Evolutionary conservation across 208 protist species (phyloP).

Genomic region (Trypanosomatidae sp.): DNA sequence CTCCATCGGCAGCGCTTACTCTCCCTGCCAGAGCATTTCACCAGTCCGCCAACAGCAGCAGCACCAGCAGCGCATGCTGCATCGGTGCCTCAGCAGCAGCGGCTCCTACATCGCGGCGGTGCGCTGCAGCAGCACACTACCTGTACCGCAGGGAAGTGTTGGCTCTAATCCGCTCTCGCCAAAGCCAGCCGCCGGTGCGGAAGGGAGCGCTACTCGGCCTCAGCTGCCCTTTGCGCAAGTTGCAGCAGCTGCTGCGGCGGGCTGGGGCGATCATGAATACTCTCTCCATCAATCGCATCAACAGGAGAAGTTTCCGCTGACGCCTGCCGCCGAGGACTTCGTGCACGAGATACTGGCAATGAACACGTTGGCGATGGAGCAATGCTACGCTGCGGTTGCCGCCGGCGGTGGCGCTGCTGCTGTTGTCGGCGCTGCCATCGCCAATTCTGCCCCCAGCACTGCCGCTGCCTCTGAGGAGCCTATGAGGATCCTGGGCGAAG

Average conservation of each 20-base stretch:
- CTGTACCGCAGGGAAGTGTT: constrained; percentile 3
- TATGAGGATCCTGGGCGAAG: constrained; percentile 48
- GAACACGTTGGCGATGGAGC: constrained; percentile 86
- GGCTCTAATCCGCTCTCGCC: constrained; percentile 5
- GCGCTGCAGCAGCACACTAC: constrained; percentile 17
- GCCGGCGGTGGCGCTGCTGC: constrained; percentile 1
- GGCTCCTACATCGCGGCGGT: constrained; percentile 24
- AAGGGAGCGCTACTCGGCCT: not conserved
- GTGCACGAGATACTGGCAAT: constrained; percentile 76
- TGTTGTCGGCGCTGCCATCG: not conserved
- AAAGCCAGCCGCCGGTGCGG: not conserved
- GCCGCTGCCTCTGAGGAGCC: constrained; percentile 43
- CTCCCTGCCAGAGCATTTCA: not conserved
- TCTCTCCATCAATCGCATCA: not conserved
- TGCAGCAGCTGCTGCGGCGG: not conserved
- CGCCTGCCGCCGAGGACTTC: constrained; percentile 45
- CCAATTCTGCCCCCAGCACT: not conserved
- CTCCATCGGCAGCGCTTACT: constrained; percentile 2
- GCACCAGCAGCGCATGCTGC: constrained; percentile 24
- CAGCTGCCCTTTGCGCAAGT: not conserved
- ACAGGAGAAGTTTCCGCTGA: constrained; percentile 15
- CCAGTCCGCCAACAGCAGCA: constrained; percentile 9
- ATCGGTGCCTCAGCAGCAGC: constrained; percentile 5
- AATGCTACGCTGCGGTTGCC: constrained; percentile 39
- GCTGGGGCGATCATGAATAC: not conserved